Evolutionary conservation across 1,284 basidiomycete genomes (phyloP).

Genomic region (Apiotrichum veenhuisii): DNA sequence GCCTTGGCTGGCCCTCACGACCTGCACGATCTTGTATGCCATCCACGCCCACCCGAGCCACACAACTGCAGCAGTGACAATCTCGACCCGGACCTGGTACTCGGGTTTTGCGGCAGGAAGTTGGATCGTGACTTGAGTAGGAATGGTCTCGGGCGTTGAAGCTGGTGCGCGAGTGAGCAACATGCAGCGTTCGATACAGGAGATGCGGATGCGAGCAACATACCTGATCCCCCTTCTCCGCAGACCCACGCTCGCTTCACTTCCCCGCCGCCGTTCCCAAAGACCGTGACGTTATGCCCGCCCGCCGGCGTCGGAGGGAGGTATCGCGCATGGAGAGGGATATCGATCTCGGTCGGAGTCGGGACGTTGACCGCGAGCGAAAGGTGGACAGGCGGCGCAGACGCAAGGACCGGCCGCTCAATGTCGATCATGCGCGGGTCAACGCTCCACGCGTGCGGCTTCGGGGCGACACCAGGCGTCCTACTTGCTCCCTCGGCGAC

Average conservation of each 20-base stretch:
- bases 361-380: not conserved
- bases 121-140: not conserved
- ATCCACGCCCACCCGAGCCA: slow-evolving; percentile 13
- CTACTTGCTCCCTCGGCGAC: too few relatives aligned
- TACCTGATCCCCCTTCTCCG: not conserved
- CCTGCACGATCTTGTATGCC: slow-evolving; percentile 1
- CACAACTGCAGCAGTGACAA: slow-evolving; percentile 2
- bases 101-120: slow-evolving; percentile 10
- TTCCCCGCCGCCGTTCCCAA: not conserved
- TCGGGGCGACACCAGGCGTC: too few relatives aligned
- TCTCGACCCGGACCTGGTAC: slow-evolving; percentile 11
- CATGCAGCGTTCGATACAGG: too few relatives aligned
- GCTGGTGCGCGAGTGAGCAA: not conserved
- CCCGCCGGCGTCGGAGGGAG: slow-evolving; percentile 18
- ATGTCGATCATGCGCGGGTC: slow-evolving; percentile 27
- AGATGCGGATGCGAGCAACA: too few relatives aligned
- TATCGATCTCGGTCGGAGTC: slow-evolving; percentile 9
- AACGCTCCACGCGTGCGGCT: slow-evolving; percentile 15
- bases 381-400: not conserved
- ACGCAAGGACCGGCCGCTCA: slow-evolving; percentile 24
- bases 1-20: slow-evolving; percentile 2
- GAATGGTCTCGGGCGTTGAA: not conserved
- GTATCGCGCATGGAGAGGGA: slow-evolving; percentile 44
- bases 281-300: not conserved
- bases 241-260: not conserved